Percentiles rank a stretch among this genome's conserved stretches.
Evolutionary conservation across 2,329 filamentous ascomycete genomes (phyloP).

Genomic region (Chaetomiaceae sp.): DNA sequence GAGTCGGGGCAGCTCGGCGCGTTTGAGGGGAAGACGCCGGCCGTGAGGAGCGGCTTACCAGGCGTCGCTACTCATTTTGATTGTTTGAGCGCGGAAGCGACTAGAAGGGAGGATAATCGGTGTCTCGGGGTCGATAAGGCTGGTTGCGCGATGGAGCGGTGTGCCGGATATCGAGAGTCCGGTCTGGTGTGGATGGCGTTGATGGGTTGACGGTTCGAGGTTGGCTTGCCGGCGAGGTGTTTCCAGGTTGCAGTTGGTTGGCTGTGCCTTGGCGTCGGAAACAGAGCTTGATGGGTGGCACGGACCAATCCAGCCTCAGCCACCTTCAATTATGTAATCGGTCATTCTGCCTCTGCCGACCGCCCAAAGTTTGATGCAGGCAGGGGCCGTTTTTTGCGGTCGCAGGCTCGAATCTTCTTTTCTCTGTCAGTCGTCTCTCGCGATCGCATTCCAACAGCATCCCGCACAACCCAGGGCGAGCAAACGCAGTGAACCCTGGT

Average conservation of each 20-base stretch:
- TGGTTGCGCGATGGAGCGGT: slow-evolving; percentile 18
- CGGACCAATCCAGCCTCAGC: neutral
- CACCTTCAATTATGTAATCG: slow-evolving; percentile 25
- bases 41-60: slow-evolving; percentile 24
- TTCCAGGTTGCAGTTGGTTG: slow-evolving; percentile 32
- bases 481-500: slow-evolving; percentile 30
- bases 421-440: slow-evolving; percentile 2
- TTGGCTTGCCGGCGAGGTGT: slow-evolving; percentile 29
- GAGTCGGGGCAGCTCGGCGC: slow-evolving; percentile 11
- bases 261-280: slow-evolving; percentile 17
- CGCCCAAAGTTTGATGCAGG: slow-evolving; percentile 18
- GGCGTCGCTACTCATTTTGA: slow-evolving; percentile 26
- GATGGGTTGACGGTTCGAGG: slow-evolving; percentile 21
- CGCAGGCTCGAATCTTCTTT: slow-evolving; percentile 11
- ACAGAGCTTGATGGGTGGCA: slow-evolving; percentile 23
- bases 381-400: slow-evolving; percentile 3
- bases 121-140: slow-evolving; percentile 11
- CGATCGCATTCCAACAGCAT: slow-evolving; percentile 16
- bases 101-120: neutral
- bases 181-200: slow-evolving; percentile 16
- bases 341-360: slow-evolving; percentile 16
- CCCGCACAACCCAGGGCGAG: slow-evolving; percentile 27
- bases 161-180: slow-evolving; percentile 7
- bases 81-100: slow-evolving; percentile 13
- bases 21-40: slow-evolving; percentile 16